A percentile compares a stretch with the other conserved stretches of the same genome.
Evolutionary conservation across 2,329 filamentous ascomycete species (phyloP).

Genomic region (Albophoma yamanashiensis): DNA sequence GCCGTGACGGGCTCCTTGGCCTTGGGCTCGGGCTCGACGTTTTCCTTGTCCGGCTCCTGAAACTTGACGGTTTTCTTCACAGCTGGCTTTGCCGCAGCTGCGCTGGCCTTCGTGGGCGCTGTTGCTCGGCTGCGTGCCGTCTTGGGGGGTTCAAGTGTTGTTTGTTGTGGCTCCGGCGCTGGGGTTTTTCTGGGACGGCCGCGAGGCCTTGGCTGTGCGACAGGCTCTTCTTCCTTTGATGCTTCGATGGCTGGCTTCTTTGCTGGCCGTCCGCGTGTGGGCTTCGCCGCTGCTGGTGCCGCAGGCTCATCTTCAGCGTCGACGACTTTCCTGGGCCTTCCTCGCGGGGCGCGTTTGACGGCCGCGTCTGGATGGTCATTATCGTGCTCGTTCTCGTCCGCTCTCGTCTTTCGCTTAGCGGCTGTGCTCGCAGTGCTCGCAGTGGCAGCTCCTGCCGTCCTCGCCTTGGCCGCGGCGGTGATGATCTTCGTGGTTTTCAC

Average conservation of each 20-base stretch:
- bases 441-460: constrained; percentile 21
- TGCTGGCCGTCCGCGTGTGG: constrained; percentile 15
- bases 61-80: constrained; percentile 54
- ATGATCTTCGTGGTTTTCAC: constrained; percentile 32
- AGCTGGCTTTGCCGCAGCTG: constrained; percentile 27
- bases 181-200: constrained; percentile 32
- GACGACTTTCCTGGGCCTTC: constrained; percentile 29
- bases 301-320: constrained; percentile 11
- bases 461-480: constrained; percentile 38
- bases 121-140: constrained; percentile 17
- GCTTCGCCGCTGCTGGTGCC: constrained; percentile 10
- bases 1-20: constrained; percentile 22
- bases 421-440: constrained; percentile 22
- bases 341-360: constrained; percentile 29
- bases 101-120: constrained; percentile 18
- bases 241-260: constrained; percentile 15
- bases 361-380: constrained; percentile 19
- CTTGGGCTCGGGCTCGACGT: constrained; percentile 34
- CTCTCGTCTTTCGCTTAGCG: constrained; percentile 38
- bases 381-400: constrained; percentile 41
- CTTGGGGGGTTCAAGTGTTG: constrained; percentile 17
- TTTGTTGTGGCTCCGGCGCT: constrained; percentile 7
- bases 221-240: constrained; percentile 10
- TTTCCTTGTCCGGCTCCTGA: constrained; percentile 55
- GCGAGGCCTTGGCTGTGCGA: constrained; percentile 24